Evolutionary conservation across 139 green algal genomes (phyloP), one percentile per base, ranked within the genome.

Genomic region (Chlamydomonas sphaeroides): DNA sequence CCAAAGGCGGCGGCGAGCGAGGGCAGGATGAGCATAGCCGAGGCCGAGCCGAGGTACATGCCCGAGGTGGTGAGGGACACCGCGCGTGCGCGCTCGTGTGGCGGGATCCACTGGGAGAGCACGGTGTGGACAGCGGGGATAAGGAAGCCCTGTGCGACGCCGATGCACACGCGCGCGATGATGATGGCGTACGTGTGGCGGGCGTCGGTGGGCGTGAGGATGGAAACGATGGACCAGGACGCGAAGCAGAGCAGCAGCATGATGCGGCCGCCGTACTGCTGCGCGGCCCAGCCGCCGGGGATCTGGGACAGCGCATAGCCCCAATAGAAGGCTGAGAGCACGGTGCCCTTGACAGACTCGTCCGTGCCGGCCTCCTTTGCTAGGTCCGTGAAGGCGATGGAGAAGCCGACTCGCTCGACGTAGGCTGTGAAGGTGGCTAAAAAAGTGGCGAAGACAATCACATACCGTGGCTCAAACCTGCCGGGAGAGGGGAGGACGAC

Each of bases 261-360:
- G 39, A 84, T 71, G 6, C 91, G 87, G 3, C 97, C 97, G 30
- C 97, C 97, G 69, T 93, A 97, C n/a, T 91, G 92, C 83, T 97
- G 93, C 10, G 97, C 97, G 1, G 95, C 91, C 93, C 92, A 98
- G 32, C 96, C 96, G n/a, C 97, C 96, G 2, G 97, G 97, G 56
- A 99, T 93, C 90, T 98, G 96, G 18, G 96, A 98, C 3, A 98
- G 41, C 3, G 87, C 97, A 56, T 99, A 99, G 41, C 97, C 97
- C 90, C 95, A 99, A 85, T 96, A 99, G 72, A 99, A 99, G 20
- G 96, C 93, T 0, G 93, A 98, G n/a, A 99, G 84, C 18, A 99
- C 96, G 0, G 85, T 92, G 18, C 96, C 96, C 66, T 98, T 97
- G n/a, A 95, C 85, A 0, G 86, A 85, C 80, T 97, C 94, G 42